A percentile compares a stretch with the other conserved stretches of the same genome.
These are phyloP conservation scores for Botrytis galanthina DNA, from an alignment of 2,329 filamentous ascomycete species.

Conservation along the genomic window DNA sequence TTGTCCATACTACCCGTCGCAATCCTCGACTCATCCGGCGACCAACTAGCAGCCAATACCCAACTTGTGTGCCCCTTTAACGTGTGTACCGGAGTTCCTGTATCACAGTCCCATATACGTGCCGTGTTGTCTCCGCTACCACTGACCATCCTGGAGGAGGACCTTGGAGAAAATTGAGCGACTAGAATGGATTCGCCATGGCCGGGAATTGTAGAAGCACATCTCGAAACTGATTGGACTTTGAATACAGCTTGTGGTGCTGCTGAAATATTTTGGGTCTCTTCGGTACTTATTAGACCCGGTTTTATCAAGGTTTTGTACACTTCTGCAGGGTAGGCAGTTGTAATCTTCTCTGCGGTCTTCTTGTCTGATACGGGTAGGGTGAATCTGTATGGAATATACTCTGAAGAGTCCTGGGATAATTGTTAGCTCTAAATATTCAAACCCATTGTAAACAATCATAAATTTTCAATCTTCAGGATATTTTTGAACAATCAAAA, in stretches of 20 bases:
- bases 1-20: conserved; percentile 94
- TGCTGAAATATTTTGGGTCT: conserved; percentile 50
- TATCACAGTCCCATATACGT: conserved; percentile 92
- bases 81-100: conserved; percentile 82
- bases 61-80: conserved; percentile 85
- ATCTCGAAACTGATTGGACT: conserved; percentile 87
- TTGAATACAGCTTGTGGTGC: conserved; percentile 90
- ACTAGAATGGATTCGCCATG: conserved; percentile 90
- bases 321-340: conserved; percentile 38
- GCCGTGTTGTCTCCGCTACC: conserved; percentile 91
- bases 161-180: conserved; percentile 78
- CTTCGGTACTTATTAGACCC: conserved; percentile 38
- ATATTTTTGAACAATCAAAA: neutral
- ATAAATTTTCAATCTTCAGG: neutral
- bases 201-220: conserved; percentile 82
- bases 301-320: conserved; percentile 49
- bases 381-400: conserved; percentile 65
- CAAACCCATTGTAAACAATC: neutral
- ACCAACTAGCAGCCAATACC: conserved; percentile 86
- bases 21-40: conserved; percentile 75
- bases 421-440: neutral
- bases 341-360: conserved; percentile 10
- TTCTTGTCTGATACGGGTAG: conserved; percentile 41
- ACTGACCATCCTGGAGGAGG: conserved; percentile 75
- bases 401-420: conserved; percentile 55